A percentile compares a stretch with the other conserved stretches of the same genome.
These are phyloP conservation scores for Zygoascus biomembranicola DNA, from an alignment of 805 yeast species.

Conservation along the genomic window DNA sequence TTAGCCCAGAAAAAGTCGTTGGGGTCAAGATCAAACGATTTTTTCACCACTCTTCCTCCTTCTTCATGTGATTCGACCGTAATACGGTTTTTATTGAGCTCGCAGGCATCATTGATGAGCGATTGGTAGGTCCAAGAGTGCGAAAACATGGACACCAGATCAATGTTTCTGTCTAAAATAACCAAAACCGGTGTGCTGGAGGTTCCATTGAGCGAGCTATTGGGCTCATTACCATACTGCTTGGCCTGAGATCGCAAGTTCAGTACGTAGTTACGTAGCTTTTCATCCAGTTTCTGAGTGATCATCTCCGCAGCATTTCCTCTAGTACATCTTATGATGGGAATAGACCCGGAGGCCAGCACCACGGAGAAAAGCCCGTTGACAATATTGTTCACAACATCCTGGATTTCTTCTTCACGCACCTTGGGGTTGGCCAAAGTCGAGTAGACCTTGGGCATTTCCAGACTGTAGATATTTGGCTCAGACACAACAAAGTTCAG, in stretches of 20 bases:
- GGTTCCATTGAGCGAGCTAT: slow-evolving; percentile 8
- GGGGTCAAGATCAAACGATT: slow-evolving; percentile 82
- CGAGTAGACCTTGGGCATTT: slow-evolving; percentile 56
- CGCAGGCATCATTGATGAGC: slow-evolving; percentile 87
- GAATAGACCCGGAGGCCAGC: slow-evolving; percentile 70
- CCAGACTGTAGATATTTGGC: slow-evolving; percentile 79
- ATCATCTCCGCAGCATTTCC: slow-evolving; percentile 96
- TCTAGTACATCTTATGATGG: slow-evolving; percentile 81
- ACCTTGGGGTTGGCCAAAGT: slow-evolving; percentile 62
- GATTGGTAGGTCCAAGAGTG: slow-evolving; percentile 99
- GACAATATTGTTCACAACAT: slow-evolving; percentile 61
- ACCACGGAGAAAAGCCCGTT: slow-evolving; percentile 74
- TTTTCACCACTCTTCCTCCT: slow-evolving; percentile 31
- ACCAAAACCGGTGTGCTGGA: slow-evolving; percentile 62
- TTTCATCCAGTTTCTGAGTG: slow-evolving; percentile 77
- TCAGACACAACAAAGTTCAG: slow-evolving; percentile 88
- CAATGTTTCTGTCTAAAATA: slow-evolving; percentile 80
- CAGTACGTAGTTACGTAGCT: slow-evolving; percentile 75
- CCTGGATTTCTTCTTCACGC: slow-evolving; percentile 65
- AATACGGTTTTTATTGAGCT: slow-evolving; percentile 66
- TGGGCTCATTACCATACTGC: slow-evolving; percentile 4
- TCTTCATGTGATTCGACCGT: slow-evolving; percentile 28
- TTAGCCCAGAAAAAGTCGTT: slow-evolving; percentile 85
- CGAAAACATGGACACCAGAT: slow-evolving; percentile 85
- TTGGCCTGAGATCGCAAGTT: slow-evolving; percentile 36